A percentile compares a stretch with the other conserved stretches of the same genome.
phyloP scores from a whole-genome alignment of 2,329 filamentous ascomycete species.

The Colletotrichum falcatum region DNA sequence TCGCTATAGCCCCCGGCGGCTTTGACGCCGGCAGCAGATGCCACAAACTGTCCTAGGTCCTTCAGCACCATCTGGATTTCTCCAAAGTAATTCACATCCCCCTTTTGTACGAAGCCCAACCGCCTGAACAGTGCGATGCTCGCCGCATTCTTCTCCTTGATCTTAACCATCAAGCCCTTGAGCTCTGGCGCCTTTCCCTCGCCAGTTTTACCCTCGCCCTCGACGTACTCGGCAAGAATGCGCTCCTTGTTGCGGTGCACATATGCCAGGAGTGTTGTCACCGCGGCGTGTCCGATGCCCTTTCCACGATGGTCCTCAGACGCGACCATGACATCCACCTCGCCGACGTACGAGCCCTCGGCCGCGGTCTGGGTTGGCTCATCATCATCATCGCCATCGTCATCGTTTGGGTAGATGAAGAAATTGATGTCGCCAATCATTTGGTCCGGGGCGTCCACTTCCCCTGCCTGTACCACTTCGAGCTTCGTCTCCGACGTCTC shows the following conservation, averaged over 20 bases:
- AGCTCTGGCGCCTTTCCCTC: conserved; percentile 45
- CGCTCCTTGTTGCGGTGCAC: conserved; percentile 63
- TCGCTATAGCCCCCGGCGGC: conserved; percentile 28
- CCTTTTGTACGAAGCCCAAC: conserved; percentile 65
- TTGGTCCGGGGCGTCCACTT: conserved; percentile 63
- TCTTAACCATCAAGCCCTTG: conserved; percentile 68
- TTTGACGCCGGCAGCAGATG: conserved; percentile 17
- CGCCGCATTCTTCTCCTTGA: conserved; percentile 65
- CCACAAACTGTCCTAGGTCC: conserved; percentile 43
- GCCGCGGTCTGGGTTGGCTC: conserved; percentile 42
- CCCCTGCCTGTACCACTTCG: conserved; percentile 47
- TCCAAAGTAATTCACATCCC: conserved; percentile 69
- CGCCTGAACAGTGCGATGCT: conserved; percentile 65
- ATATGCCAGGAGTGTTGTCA: conserved; percentile 78
- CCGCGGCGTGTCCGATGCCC: conserved; percentile 74
- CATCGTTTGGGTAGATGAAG: conserved; percentile 75
- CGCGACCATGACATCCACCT: conserved; percentile 91
- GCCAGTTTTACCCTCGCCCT: conserved; percentile 39
- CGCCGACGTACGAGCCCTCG: conserved; percentile 64
- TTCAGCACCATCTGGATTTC: conserved; percentile 65
- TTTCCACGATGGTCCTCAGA: conserved; percentile 64
- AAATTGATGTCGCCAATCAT: conserved; percentile 86
- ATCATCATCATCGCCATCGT: conserved; percentile 57
- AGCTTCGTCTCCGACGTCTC: conserved; percentile 15
- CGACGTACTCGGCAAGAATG: conserved; percentile 64